Evolutionary conservation across 768 basidiomycete species (phyloP), one percentile per base, ranked within the genome.

Genomic region (Mycena metata): DNA sequence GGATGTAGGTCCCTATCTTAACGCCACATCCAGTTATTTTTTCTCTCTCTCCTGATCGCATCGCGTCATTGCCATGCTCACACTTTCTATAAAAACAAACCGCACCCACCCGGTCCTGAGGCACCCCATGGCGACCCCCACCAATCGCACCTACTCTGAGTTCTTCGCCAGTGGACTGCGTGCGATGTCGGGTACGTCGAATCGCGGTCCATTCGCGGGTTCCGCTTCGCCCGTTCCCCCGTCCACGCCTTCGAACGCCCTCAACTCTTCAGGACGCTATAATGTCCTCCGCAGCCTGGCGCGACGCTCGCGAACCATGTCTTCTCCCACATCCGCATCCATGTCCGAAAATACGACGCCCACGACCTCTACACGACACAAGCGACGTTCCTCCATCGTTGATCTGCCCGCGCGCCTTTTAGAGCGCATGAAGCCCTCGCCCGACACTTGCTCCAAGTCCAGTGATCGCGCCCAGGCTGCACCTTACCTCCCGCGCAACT

Each of bases 121-220:
- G 69, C 67, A 75, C 54, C 60, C 65, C 30, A 71, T 68, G 51
- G 73, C 69, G 71, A 47, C 68, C 62, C 62, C 43, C 26, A 72
- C 70, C 62, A 73, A 71, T 63, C 75, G 74, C 67, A 72, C 70
- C 54, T 85, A 85, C 74, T 85, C 85, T 19, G 83, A 85, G 42
- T 84, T 86, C 77, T 85, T 86, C 73, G 77, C 80, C 30, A 84
- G 83, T 47, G 85, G 85, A 10, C 81, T 85, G 50, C 81, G 81
- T 55, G 81, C 80, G 43, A 80, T 84, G 67, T 76, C 80, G 23
- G 76, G 74, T 50, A 75, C 73, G 15, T 57, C 70, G 52, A 54
- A 66, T 50, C 49, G 55, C 67, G 43, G 49, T 45, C 58, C 71
- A 17, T 62, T 23, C 33, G 67, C 57, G 36, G 50, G 41, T 62